phyloP scores from a whole-genome alignment of 257 asterid species.

The Petunia secreta region DNA sequence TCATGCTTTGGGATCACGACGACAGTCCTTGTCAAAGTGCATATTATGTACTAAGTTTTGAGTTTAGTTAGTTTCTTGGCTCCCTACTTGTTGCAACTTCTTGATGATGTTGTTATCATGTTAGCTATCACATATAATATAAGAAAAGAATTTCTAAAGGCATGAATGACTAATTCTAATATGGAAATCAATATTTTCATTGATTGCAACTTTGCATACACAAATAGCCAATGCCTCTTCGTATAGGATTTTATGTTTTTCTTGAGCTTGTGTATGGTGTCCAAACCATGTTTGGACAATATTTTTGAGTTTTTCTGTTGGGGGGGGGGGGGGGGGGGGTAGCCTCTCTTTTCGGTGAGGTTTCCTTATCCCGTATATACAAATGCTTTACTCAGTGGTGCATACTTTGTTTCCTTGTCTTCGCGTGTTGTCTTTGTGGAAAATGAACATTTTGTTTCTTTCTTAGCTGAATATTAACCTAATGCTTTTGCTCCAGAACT shows the following conservation, averaged over 20 bases:
- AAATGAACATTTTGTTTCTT: background rate
- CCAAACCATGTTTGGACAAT: background rate
- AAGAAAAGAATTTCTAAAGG: background rate
- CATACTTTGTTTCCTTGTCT: background rate
- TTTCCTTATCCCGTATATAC: background rate
- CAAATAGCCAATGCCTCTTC: conserved; percentile 1
- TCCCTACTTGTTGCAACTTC: background rate
- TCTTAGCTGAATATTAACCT: background rate
- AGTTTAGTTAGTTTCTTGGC: background rate
- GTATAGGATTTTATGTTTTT: background rate
- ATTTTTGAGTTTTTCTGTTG: background rate
- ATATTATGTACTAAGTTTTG: background rate
- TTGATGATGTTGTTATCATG: background rate
- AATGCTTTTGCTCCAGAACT: background rate
- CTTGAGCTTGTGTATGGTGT: conserved; percentile 1
- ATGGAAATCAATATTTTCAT: conserved; percentile 1
- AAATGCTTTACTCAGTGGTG: background rate
- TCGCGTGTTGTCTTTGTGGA: background rate
- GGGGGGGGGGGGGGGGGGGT: background rate
- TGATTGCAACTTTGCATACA: background rate
- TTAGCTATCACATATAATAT: background rate
- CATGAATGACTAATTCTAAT: background rate
- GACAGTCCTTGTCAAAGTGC: background rate
- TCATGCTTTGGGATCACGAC: background rate
- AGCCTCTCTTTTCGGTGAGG: background rate